Conservation (phyloP, 2,329 filamentous ascomycete genomes). For the Clarireedia hainanense region DNA sequence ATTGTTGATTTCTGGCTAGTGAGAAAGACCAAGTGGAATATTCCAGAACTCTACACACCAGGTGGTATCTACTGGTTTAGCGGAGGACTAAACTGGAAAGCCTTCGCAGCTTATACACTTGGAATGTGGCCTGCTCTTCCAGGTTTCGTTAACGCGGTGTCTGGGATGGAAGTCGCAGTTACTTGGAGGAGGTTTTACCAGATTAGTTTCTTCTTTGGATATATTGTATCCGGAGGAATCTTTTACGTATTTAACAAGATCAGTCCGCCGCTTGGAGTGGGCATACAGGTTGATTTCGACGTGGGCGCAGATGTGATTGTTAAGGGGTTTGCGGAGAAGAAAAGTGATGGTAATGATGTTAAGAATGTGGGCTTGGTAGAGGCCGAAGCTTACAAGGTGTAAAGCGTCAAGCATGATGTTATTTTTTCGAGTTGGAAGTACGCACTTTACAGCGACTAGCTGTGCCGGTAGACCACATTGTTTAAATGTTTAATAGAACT, state of each 20-base stretch:
- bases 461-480: too few relatives aligned
- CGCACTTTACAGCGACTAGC: too few relatives aligned
- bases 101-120: slow-evolving; percentile 33
- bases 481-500: too few relatives aligned
- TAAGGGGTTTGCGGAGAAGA: neutral
- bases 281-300: slow-evolving; percentile 8
- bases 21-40: slow-evolving; percentile 32
- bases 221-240: slow-evolving; percentile 30
- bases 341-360: neutral
- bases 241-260: slow-evolving; percentile 28
- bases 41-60: slow-evolving; percentile 36
- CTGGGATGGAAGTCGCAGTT: slow-evolving; percentile 20
- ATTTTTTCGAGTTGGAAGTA: neutral
- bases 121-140: slow-evolving; percentile 28
- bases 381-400: neutral
- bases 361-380: neutral
- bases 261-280: slow-evolving; percentile 28
- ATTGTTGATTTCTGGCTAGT: slow-evolving; percentile 49
- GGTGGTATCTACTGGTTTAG: slow-evolving; percentile 36
- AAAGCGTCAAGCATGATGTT: neutral
- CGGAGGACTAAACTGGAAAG: slow-evolving; percentile 37
- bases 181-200: slow-evolving; percentile 35
- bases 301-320: neutral
- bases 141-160: slow-evolving; percentile 24
- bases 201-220: slow-evolving; percentile 35